Evolutionary conservation across 1,284 basidiomycete species (phyloP).

Genomic region (Leccinum colubrinum): DNA sequence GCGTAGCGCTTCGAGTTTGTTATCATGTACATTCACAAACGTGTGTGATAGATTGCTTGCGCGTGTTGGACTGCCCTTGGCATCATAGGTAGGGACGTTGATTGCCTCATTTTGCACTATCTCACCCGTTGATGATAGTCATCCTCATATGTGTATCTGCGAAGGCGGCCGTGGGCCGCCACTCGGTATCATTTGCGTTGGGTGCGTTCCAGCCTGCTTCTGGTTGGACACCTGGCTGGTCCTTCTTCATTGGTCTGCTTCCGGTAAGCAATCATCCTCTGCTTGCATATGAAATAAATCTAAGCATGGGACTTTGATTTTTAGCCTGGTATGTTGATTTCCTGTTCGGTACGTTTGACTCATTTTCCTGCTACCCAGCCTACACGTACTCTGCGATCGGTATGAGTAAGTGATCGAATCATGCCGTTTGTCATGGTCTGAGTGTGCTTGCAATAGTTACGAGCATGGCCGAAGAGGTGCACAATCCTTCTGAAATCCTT

Average conservation of each 20-base stretch:
- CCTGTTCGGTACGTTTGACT: background rate
- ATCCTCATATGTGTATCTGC: slow-evolving; percentile 47
- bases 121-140: slow-evolving; percentile 31
- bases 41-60: slow-evolving; percentile 39
- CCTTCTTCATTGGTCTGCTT: slow-evolving; percentile 55
- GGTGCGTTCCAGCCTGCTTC: slow-evolving; percentile 50
- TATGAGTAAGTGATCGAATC: slow-evolving; percentile 41
- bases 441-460: slow-evolving; percentile 36
- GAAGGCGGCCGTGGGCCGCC: slow-evolving; percentile 48
- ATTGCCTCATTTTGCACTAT: background rate
- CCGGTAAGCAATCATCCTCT: slow-evolving; percentile 38
- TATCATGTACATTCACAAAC: background rate
- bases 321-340: slow-evolving; percentile 36
- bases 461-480: slow-evolving; percentile 67
- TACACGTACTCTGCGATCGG: slow-evolving; percentile 53
- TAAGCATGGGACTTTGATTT: background rate
- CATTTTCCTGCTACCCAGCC: slow-evolving; percentile 28
- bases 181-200: slow-evolving; percentile 45
- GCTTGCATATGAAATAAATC: background rate
- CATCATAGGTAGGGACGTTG: slow-evolving; percentile 38
- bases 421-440: background rate
- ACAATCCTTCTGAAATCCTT: slow-evolving; percentile 52
- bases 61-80: slow-evolving; percentile 55
- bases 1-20: slow-evolving; percentile 9
- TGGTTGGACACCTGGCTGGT: slow-evolving; percentile 57